Conservation (phyloP, 371 early-diverging fungal genomes). For the Capillidium heterosporum region DNA sequence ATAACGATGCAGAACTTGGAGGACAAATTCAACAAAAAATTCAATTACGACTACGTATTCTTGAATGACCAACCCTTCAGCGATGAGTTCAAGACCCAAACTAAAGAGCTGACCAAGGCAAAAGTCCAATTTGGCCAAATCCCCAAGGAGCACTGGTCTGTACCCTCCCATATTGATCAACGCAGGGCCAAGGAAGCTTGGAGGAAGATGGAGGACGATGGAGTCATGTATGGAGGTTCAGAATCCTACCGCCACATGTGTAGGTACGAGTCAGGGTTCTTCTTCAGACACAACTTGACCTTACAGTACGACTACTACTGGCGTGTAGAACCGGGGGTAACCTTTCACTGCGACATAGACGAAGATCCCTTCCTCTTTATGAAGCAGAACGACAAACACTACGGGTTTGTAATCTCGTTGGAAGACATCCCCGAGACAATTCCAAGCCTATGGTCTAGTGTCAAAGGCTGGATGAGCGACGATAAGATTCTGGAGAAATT, state of each 20-base stretch:
- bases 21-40: conserved; percentile 59
- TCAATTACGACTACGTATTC: conserved; percentile 76
- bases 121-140: conserved; percentile 52
- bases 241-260: conserved; percentile 92
- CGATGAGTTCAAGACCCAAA: conserved; percentile 41
- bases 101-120: conserved; percentile 23
- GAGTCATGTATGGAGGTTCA: conserved; percentile 64
- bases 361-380: conserved; percentile 83
- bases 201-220: conserved; percentile 26
- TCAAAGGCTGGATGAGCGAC: conserved; percentile 26
- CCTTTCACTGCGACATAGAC: conserved; percentile 68
- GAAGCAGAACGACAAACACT: conserved; percentile 62
- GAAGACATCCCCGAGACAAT: conserved; percentile 63
- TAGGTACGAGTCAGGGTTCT: conserved; percentile 74
- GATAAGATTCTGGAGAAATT: conserved; percentile 13
- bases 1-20: conserved; percentile 54
- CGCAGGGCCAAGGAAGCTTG: conserved; percentile 33
- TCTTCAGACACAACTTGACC: conserved; percentile 64
- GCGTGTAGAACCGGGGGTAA: conserved; percentile 83
- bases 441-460: conserved; percentile 56
- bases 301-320: conserved; percentile 80
- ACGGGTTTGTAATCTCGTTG: conserved; percentile 64
- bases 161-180: conserved; percentile 63
- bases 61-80: conserved; percentile 66
- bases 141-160: conserved; percentile 57